phyloP scores from a whole-genome alignment of 176 grass and related monocot species.

The Raddia distichophylla region DNA sequence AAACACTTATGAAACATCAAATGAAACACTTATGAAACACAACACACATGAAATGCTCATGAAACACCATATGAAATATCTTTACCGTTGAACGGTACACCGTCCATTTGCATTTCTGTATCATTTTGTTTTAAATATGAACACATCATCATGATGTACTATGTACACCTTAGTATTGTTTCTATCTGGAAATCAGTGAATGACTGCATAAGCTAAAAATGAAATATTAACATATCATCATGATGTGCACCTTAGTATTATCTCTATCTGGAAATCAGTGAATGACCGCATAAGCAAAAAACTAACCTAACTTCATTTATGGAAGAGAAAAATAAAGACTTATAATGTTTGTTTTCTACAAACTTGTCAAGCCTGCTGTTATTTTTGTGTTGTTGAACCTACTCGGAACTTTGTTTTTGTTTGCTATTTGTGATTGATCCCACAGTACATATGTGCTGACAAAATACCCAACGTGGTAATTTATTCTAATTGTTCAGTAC shows the following conservation, averaged over 20 bases:
- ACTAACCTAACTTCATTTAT: background rate
- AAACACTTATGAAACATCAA: too few relatives aligned
- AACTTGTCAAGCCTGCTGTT: slow-evolving; percentile 15
- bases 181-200: too few relatives aligned
- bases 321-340: slow-evolving; percentile 11
- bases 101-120: background rate
- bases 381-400: background rate
- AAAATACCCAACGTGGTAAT: background rate
- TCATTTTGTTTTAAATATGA: slow-evolving; percentile 30
- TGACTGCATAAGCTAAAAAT: too few relatives aligned
- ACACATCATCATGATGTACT: slow-evolving; percentile 13
- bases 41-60: too few relatives aligned
- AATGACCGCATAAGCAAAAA: slow-evolving; percentile 20
- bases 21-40: too few relatives aligned
- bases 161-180: background rate
- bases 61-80: too few relatives aligned
- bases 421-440: slow-evolving; percentile 14
- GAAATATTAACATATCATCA: background rate
- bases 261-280: slow-evolving; percentile 18
- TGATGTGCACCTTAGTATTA: background rate
- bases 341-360: slow-evolving; percentile 12
- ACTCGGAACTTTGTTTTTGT: background rate
- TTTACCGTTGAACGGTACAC: too few relatives aligned
- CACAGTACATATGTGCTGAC: background rate
- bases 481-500: slow-evolving; percentile 22